Conservation (phyloP, 139 green algal species). For the Closterium sp. region DNA sequence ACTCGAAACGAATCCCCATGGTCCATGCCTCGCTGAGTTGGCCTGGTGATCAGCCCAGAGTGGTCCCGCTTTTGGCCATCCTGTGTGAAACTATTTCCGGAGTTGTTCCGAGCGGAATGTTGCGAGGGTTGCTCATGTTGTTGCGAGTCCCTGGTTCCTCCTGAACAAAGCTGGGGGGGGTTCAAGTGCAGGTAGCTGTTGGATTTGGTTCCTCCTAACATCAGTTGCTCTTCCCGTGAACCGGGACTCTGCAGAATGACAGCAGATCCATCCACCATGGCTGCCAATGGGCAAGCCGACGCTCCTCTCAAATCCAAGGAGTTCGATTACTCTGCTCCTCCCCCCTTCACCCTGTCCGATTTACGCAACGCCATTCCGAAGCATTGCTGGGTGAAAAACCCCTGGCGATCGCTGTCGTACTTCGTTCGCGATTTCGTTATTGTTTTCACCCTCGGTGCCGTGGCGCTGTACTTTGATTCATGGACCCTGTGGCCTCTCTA, state of each 20-base stretch:
- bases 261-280: neutral
- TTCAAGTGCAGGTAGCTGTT: neutral
- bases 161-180: neutral
- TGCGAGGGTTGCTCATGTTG: too few species aligned
- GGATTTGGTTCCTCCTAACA: neutral
- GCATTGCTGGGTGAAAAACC: constrained; percentile 79
- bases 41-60: neutral
- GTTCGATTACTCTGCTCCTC: constrained; percentile 55
- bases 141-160: too few species aligned
- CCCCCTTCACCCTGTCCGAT: constrained; percentile 81
- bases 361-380: constrained; percentile 78
- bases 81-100: neutral
- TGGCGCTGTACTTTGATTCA: constrained; percentile 65
- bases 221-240: neutral
- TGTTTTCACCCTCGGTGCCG: constrained; percentile 76
- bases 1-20: neutral
- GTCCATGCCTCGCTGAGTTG: neutral
- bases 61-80: neutral
- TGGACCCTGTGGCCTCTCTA: constrained; percentile 86
- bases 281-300: neutral
- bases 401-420: constrained; percentile 68
- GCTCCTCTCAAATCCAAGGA: neutral
- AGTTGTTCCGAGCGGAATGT: neutral
- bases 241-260: neutral
- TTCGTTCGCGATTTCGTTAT: constrained; percentile 80